Conservation (phyloP, 345 rosid genomes). For the Gynandropsis gynandra region DNA sequence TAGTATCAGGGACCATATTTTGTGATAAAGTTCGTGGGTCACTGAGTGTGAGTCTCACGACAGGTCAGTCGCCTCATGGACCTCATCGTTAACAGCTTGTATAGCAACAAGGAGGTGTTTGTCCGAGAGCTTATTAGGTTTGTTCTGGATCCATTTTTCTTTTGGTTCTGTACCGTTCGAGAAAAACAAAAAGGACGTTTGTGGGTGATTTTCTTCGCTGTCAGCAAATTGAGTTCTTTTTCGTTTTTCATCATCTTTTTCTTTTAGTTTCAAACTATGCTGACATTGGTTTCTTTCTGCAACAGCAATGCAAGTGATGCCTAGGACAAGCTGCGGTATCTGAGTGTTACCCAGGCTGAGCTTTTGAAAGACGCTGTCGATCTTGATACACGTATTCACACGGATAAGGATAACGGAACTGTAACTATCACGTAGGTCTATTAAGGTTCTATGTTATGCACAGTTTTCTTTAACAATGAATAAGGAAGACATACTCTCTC, state of each 20-base stretch:
- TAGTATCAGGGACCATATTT: background rate
- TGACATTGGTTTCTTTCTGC: constrained; percentile 6
- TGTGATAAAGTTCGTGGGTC: constrained; percentile 5
- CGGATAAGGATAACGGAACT: constrained; percentile 78
- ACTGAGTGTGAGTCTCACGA: constrained; percentile 2
- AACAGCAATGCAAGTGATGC: constrained; percentile 98
- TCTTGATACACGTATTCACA: constrained; percentile 81
- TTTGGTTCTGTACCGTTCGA: background rate
- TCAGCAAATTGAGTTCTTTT: background rate
- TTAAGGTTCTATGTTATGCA: constrained; percentile 1
- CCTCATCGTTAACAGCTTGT: constrained; percentile 89
- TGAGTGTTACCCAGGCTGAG: constrained; percentile 70
- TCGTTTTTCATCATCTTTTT: background rate
- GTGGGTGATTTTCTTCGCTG: background rate
- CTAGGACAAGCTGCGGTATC: constrained; percentile 82
- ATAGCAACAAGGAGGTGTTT: constrained; percentile 97
- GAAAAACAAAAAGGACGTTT: background rate
- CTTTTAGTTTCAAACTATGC: background rate
- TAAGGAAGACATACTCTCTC: background rate
- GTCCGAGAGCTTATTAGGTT: constrained; percentile 93
- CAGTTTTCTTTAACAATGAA: background rate
- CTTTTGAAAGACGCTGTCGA: constrained; percentile 63
- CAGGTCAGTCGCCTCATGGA: constrained; percentile 99
- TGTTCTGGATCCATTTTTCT: background rate
- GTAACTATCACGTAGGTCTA: constrained; percentile 59